Evolutionary conservation across 2,329 filamentous ascomycete species (phyloP).

Genomic region (Pseudogymnoascus sp.): DNA sequence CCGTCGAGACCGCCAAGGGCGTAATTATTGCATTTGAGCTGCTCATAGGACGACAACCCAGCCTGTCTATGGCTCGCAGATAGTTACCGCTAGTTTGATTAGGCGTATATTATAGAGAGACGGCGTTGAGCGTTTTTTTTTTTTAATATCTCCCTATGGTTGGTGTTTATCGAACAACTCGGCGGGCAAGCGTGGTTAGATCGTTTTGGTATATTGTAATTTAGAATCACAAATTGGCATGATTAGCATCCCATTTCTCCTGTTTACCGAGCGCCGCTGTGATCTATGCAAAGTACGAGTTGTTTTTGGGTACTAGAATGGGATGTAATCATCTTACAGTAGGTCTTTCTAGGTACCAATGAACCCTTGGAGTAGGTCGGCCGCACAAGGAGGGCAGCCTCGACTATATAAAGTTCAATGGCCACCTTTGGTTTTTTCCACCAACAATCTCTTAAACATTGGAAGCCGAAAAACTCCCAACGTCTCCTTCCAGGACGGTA

Average conservation of each 20-base stretch:
- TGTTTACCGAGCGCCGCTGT: neutral
- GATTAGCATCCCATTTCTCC: neutral
- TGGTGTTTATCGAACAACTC: neutral
- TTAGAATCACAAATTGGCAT: neutral
- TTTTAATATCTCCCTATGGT: neutral
- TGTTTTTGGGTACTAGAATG: neutral
- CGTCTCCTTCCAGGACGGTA: too few relatives aligned
- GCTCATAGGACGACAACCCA: neutral
- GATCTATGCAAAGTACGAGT: neutral
- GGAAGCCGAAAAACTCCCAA: too few relatives aligned
- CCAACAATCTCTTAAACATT: too few relatives aligned
- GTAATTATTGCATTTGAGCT: neutral
- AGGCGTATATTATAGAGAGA: neutral
- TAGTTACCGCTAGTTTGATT: neutral
- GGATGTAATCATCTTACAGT: neutral
- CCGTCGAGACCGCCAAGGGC: neutral
- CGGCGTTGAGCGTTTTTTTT: neutral
- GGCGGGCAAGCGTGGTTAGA: neutral
- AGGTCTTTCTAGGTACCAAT: too few relatives aligned
- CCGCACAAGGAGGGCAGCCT: too few relatives aligned
- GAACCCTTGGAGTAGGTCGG: too few relatives aligned
- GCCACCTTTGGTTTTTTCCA: too few relatives aligned
- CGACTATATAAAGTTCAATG: too few relatives aligned
- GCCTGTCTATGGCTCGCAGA: neutral
- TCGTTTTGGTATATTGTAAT: neutral